These are phyloP conservation scores for Mangifera indica DNA, from an alignment of 345 rosid species.

Conservation along the genomic window DNA sequence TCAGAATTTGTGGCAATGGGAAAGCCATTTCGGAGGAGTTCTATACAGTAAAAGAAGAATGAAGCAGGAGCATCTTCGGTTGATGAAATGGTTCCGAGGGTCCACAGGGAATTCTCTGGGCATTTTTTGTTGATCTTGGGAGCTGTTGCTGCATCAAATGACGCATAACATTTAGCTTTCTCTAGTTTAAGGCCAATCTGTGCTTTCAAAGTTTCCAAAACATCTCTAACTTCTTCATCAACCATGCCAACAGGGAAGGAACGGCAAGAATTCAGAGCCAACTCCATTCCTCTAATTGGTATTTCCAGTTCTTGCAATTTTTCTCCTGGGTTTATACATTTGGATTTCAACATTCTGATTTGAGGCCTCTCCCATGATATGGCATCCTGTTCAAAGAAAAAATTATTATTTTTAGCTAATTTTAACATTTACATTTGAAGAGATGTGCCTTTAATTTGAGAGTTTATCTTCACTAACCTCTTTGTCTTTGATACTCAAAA, in stretches of 20 bases:
- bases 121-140: constrained; percentile 29
- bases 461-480: constrained; percentile 35
- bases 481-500: constrained; percentile 37
- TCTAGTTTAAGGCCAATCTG: constrained; percentile 35
- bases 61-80: constrained; percentile 42
- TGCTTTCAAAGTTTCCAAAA: constrained; percentile 26
- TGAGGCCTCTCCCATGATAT: constrained; percentile 60
- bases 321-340: constrained; percentile 23
- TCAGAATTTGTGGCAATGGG: constrained; percentile 17
- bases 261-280: constrained; percentile 45
- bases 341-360: constrained; percentile 33
- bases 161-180: constrained; percentile 27
- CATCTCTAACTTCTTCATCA: constrained; percentile 34
- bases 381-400: constrained; percentile 41
- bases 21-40: constrained; percentile 45
- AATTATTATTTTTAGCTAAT: neutral
- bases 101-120: constrained; percentile 13
- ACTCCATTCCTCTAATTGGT: constrained; percentile 54
- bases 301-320: constrained; percentile 47
- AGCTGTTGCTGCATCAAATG: constrained; percentile 31
- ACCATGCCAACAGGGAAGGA: constrained; percentile 46
- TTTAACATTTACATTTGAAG: neutral
- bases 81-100: constrained; percentile 27
- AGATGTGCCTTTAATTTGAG: neutral
- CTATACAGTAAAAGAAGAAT: constrained; percentile 56